Evolutionary conservation across 1,284 basidiomycete species (phyloP).

Genomic region (Marasmius fiardii): DNA sequence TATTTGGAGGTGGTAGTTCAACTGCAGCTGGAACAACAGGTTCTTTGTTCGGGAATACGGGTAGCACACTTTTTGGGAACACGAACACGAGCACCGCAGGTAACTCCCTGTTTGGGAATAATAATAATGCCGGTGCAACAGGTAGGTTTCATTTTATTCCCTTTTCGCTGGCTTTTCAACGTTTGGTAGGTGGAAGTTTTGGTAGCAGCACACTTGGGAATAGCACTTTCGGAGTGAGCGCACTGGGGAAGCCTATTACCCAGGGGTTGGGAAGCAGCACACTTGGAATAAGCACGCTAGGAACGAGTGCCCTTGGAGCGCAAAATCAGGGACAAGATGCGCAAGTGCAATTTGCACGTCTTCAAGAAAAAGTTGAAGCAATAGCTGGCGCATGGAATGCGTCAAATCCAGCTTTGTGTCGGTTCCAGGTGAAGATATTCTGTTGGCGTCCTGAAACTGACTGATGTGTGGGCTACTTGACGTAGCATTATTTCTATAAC

Average conservation of each 20-base stretch:
- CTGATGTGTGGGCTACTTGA: not conserved
- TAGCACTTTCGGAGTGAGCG: constrained; percentile 26
- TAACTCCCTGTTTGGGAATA: constrained; percentile 10
- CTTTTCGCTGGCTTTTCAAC: not conserved
- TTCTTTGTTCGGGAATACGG: constrained; percentile 13
- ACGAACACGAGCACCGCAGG: constrained; percentile 10
- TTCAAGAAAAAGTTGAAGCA: constrained; percentile 62
- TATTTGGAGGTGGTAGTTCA: constrained; percentile 15
- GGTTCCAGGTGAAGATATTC: constrained; percentile 67
- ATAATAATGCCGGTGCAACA: constrained; percentile 5
- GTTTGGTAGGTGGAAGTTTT: constrained; percentile 20
- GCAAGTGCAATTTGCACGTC: constrained; percentile 53
- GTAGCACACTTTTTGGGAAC: constrained; percentile 19
- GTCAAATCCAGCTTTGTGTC: constrained; percentile 59
- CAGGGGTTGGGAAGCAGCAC: not conserved
- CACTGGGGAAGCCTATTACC: constrained; percentile 9
- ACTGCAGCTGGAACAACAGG: not conserved
- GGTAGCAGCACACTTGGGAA: constrained; percentile 21
- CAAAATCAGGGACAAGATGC: constrained; percentile 54
- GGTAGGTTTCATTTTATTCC: not conserved
- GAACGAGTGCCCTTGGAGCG: constrained; percentile 23
- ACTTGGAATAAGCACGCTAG: constrained; percentile 15
- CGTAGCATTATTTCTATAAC: constrained; percentile 83
- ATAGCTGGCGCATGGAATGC: constrained; percentile 76
- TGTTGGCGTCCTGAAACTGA: not conserved